Evolutionary conservation across 108 stramenopile genomes (phyloP), one percentile per base, ranked within the genome.

Genomic region (Nitzschia palea): DNA sequence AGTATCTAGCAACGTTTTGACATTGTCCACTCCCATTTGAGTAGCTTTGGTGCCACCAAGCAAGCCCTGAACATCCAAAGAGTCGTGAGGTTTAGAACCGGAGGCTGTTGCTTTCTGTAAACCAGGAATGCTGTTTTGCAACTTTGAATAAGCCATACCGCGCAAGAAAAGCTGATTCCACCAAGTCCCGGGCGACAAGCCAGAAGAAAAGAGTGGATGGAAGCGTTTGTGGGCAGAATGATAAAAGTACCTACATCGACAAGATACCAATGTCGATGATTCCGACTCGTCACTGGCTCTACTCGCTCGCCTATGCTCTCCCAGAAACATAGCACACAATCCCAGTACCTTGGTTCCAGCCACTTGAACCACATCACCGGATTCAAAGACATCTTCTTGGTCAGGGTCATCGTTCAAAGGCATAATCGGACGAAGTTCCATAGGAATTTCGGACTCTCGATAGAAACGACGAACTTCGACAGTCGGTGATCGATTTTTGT

Each of bases 301-400:
- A 1, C 29, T 57, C 25, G 63, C 40, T 15, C 31, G 23, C 2
- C 15, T 36, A 40, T 74, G 73, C 40, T 74, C 26, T 0, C 76
- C 77, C 20, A 83, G 58, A 33, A 72, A 68, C 14, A 84, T 29
- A 4, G 72, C 45, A 10, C 53, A 77, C 23, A 27, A 43, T 8
- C 84, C 79, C 27, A 85, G 68, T 45, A 85, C 32, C 23, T 32
- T 25, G 9, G 67, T n/a, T n/a, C n/a, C n/a, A n/a, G n/a, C n/a
- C n/a, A n/a, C n/a, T n/a, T n/a, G n/a, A n/a, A n/a, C n/a, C n/a
- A 32, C 22, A 76, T 44, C 23, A 81, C 82, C 63, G 29, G 86
- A 74, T 80, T 86, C 86, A 76, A 77, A 77, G 30, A 80, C 48
- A 62, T 73, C 66, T 74, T 85, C 60, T 47, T 65, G 28, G 3